A percentile compares a stretch with the other conserved stretches of the same genome.
Conservation (phyloP, 73 alveolate species). For the Uronychia setigera region DNA sequence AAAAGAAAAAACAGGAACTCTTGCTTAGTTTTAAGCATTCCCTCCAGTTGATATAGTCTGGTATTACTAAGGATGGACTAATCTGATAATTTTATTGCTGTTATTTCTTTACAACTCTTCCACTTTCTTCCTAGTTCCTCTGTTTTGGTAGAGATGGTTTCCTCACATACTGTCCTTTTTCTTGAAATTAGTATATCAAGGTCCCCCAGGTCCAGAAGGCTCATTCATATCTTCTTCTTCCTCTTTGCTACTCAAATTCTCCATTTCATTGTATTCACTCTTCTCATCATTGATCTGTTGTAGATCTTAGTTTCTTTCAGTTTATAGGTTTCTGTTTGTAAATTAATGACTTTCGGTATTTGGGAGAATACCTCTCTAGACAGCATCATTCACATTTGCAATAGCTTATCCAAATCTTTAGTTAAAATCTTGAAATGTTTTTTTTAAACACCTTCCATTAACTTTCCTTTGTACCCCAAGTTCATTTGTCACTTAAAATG, state of each 20-base stretch:
- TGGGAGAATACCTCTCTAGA: no score
- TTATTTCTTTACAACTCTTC: no score
- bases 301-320: background rate
- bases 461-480: background rate
- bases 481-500: background rate
- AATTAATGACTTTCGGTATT: no score
- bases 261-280: background rate
- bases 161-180: background rate
- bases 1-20: background rate
- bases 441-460: background rate
- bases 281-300: background rate
- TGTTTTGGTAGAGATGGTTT: background rate
- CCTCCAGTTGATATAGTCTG: no score
- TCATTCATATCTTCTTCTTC: background rate
- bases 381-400: no score
- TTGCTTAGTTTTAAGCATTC: background rate
- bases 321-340: background rate
- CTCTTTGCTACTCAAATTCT: background rate
- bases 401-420: background rate
- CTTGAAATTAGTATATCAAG: background rate
- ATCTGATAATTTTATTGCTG: no score
- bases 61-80: no score
- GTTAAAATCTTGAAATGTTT: background rate
- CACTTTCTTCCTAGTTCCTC: background rate
- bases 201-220: no score